Evolutionary conservation across 1,284 basidiomycete species (phyloP).

Genomic region (Sanghuangporus baumii): DNA sequence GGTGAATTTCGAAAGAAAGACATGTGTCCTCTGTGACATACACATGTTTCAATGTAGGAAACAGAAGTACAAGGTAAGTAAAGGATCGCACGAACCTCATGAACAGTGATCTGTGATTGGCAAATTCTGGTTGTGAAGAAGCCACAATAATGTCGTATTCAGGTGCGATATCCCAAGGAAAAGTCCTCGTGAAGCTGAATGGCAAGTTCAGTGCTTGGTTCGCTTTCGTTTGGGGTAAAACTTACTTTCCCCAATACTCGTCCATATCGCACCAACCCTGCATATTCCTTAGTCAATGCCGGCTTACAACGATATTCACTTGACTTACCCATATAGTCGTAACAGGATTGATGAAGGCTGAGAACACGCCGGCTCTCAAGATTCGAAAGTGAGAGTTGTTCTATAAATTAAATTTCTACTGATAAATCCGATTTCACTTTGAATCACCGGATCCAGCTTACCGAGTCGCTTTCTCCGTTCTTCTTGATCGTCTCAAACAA

Average conservation of each 20-base stretch:
- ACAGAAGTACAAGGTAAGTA: background rate
- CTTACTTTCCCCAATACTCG: conserved; percentile 18
- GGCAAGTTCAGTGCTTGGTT: background rate
- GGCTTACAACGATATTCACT: background rate
- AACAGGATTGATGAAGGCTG: conserved; percentile 13
- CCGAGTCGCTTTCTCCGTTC: conserved; percentile 1
- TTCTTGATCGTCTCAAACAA: conserved; percentile 8
- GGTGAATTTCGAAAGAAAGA: conserved; percentile 14
- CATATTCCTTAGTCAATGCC: background rate
- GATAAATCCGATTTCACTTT: background rate
- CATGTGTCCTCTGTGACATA: conserved; percentile 16
- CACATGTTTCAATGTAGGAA: background rate
- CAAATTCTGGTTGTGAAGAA: conserved; percentile 11
- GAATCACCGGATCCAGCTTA: background rate
- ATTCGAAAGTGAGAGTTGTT: conserved; percentile 14
- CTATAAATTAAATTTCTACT: background rate
- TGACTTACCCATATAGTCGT: conserved; percentile 17
- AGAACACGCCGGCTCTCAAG: conserved; percentile 15
- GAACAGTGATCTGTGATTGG: conserved; percentile 6
- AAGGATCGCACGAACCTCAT: conserved; percentile 2
- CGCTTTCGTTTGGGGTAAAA: background rate
- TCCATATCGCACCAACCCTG: conserved; percentile 19
- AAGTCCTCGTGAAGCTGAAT: conserved; percentile 13
- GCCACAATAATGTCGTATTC: conserved; percentile 14
- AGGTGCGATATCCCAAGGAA: conserved; percentile 17